Evolutionary conservation across 2,329 filamentous ascomycete genomes (phyloP).

Genomic region (Colletotrichum sp.): DNA sequence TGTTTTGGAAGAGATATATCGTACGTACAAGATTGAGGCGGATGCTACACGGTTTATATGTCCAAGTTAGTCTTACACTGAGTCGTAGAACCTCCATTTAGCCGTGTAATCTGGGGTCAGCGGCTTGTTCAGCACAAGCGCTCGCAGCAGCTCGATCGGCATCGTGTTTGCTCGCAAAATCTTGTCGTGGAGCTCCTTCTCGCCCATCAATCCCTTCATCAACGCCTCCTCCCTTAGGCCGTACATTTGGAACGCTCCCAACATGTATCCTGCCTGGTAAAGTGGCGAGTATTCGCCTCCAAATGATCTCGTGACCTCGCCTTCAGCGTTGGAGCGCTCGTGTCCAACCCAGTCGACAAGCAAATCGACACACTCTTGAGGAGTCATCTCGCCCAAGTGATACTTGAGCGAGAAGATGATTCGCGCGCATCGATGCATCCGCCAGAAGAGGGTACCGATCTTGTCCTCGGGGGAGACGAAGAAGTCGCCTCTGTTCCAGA

Average conservation of each 20-base stretch:
- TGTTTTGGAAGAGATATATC: not conserved
- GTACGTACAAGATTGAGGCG: not conserved
- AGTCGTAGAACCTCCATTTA: constrained; percentile 54
- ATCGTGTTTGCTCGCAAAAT: constrained; percentile 57
- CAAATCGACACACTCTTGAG: constrained; percentile 60
- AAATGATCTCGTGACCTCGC: constrained; percentile 62
- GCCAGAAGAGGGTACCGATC: constrained; percentile 65
- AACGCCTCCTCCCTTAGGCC: constrained; percentile 54
- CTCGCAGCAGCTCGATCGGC: constrained; percentile 59
- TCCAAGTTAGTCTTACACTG: not conserved
- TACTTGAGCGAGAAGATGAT: constrained; percentile 64
- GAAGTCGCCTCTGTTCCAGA: constrained; percentile 60
- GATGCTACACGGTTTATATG: not conserved
- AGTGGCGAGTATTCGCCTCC: constrained; percentile 61
- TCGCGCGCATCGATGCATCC: constrained; percentile 65
- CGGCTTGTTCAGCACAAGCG: constrained; percentile 46
- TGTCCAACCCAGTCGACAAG: constrained; percentile 62
- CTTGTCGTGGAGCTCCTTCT: constrained; percentile 62
- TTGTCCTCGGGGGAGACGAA: constrained; percentile 53
- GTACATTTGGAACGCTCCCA: constrained; percentile 62
- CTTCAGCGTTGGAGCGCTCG: constrained; percentile 63
- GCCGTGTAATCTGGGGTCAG: constrained; percentile 48
- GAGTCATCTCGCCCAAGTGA: constrained; percentile 58
- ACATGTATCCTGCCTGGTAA: constrained; percentile 65
- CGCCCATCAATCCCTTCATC: constrained; percentile 37